Evolutionary conservation across 169 alveolate genomes (phyloP).

Genomic region (Plasmodium relictum): DNA sequence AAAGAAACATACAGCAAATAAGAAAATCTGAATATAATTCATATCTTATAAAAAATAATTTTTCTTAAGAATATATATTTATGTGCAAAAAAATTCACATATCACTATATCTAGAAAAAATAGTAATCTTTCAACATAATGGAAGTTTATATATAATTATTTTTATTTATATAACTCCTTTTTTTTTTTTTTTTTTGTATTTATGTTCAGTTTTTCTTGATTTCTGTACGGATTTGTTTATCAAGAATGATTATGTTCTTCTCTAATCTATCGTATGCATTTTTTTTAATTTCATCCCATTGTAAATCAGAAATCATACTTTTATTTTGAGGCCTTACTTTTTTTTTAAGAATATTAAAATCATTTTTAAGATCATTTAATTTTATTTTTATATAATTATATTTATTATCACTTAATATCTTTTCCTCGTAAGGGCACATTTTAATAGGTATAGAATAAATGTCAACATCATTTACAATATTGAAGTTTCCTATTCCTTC

Average conservation of each 20-base stretch:
- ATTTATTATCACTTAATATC: constrained; percentile 41
- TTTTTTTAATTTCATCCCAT: constrained; percentile 46
- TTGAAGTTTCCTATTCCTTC: constrained; percentile 44
- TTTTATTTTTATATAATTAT: constrained; percentile 54
- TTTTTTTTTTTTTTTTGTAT: background rate
- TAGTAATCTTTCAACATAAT: too few species aligned
- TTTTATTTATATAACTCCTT: background rate
- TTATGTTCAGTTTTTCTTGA: background rate
- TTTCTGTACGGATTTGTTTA: background rate
- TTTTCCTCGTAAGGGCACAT: constrained; percentile 56
- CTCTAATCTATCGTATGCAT: constrained; percentile 52
- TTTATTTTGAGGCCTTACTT: constrained; percentile 12
- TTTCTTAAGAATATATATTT: too few species aligned
- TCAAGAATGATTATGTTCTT: constrained; percentile 25
- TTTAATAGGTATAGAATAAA: constrained; percentile 45
- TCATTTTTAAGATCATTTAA: constrained; percentile 50
- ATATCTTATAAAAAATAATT: too few species aligned
- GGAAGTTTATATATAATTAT: too few species aligned
- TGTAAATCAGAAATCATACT: constrained; percentile 33
- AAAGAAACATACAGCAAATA: too few species aligned
- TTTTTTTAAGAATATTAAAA: constrained; percentile 39
- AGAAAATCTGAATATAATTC: too few species aligned
- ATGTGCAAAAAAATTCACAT: too few species aligned
- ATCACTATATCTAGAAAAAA: too few species aligned
- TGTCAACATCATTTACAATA: constrained; percentile 45